These are phyloP conservation scores for Trypanosomatidae sp. DNA, from an alignment of 208 protist genomes.

Conservation along the genomic window DNA sequence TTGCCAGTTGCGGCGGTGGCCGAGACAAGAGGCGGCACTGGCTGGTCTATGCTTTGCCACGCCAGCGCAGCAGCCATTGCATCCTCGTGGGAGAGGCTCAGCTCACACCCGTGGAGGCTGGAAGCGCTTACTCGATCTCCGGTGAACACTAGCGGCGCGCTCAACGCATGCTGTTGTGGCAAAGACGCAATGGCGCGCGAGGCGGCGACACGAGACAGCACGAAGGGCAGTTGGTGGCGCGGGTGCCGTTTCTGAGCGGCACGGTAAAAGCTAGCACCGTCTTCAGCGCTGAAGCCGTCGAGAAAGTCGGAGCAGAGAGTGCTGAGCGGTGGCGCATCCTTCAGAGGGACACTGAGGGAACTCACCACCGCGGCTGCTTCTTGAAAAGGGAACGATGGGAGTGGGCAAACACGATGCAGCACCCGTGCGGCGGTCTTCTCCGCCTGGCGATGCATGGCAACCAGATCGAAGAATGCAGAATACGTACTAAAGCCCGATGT, in stretches of 20 bases:
- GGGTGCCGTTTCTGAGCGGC: conserved; percentile 17
- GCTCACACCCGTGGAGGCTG: conserved; percentile 19
- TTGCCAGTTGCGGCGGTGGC: too few species aligned
- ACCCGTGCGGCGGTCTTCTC: too few species aligned
- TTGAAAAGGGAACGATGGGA: too few species aligned
- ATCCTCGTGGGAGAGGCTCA: conserved; percentile 60
- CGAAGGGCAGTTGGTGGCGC: conserved; percentile 44
- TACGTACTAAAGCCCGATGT: too few species aligned
- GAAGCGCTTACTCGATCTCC: conserved; percentile 25
- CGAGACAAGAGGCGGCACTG: too few species aligned
- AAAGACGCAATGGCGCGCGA: conserved; percentile 36
- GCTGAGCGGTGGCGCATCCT: not conserved
- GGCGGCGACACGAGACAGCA: conserved; percentile 66
- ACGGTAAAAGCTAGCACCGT: not conserved
- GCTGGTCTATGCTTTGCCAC: too few species aligned
- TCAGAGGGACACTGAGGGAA: too few species aligned
- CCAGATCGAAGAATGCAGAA: too few species aligned
- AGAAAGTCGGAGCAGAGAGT: not conserved
- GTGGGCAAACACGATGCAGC: too few species aligned
- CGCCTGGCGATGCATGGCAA: too few species aligned
- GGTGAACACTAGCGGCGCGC: conserved; percentile 21
- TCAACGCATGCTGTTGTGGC: not conserved
- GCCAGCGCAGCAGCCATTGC: not conserved
- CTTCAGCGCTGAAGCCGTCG: not conserved
- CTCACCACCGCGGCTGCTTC: too few species aligned